phyloP scores from a whole-genome alignment of 2,329 filamentous ascomycete genomes.

The Fusarium sacchari region DNA sequence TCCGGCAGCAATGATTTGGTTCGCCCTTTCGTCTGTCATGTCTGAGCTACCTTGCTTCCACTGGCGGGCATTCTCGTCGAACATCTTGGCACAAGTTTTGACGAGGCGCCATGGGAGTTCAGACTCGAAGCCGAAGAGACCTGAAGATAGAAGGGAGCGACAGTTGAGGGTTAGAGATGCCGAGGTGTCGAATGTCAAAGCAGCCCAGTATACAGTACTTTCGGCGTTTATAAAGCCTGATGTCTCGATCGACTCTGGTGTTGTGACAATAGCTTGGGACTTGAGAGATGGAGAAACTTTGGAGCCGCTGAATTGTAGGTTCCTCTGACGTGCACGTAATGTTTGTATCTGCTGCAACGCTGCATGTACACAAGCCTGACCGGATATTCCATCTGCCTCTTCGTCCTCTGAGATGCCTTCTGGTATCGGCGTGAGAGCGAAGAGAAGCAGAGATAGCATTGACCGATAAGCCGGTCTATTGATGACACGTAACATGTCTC shows the following conservation, averaged over 20 bases:
- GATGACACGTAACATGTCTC: constrained; percentile 53
- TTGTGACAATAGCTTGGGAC: constrained; percentile 34
- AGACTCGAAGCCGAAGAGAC: constrained; percentile 47
- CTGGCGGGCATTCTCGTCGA: constrained; percentile 41
- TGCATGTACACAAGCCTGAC: constrained; percentile 53
- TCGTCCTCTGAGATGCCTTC: constrained; percentile 53
- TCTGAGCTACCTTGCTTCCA: constrained; percentile 42
- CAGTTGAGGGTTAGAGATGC: constrained; percentile 54
- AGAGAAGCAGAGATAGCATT: constrained; percentile 53
- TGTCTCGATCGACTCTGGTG: constrained; percentile 43
- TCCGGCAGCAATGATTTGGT: constrained; percentile 44
- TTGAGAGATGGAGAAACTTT: constrained; percentile 48
- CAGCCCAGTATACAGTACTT: constrained; percentile 54
- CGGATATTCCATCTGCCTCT: constrained; percentile 52
- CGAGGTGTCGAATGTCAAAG: constrained; percentile 55
- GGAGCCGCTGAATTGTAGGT: constrained; percentile 53
- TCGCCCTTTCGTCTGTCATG: constrained; percentile 47
- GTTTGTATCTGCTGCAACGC: constrained; percentile 54
- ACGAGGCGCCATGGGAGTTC: constrained; percentile 47
- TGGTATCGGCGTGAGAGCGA: constrained; percentile 54
- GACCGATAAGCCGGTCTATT: constrained; percentile 55
- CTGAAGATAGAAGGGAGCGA: constrained; percentile 52
- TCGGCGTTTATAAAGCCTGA: constrained; percentile 51
- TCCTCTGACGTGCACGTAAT: constrained; percentile 51
- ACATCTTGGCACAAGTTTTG: constrained; percentile 44